These are phyloP conservation scores for Polytrichum commune DNA, from an alignment of 225 moss, liverwort and hornwort species.

Conservation along the genomic window DNA sequence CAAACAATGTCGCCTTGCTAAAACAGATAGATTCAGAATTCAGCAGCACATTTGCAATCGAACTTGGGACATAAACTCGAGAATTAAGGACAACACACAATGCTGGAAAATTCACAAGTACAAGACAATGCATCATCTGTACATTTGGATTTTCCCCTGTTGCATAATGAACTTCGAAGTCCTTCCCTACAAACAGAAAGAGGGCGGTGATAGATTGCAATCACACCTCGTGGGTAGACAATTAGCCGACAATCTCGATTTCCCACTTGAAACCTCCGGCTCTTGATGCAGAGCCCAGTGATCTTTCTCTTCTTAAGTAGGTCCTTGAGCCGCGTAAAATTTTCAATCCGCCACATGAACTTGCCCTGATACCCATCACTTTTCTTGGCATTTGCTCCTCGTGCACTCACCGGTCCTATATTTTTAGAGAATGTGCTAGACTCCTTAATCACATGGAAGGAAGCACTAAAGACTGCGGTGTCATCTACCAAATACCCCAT, in stretches of 20 bases:
- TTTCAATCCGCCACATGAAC: slow-evolving; percentile 99
- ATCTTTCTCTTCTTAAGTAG: slow-evolving; percentile 98
- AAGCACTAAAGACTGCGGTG: slow-evolving; percentile 97
- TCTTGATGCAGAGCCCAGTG: slow-evolving; percentile 98
- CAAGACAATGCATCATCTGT: no score
- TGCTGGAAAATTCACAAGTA: no score
- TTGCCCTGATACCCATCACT: slow-evolving; percentile 97
- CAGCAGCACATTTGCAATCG: no score
- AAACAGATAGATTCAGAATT: no score
- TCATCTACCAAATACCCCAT: slow-evolving; percentile 98
- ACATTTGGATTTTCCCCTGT: no score
- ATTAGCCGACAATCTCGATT: slow-evolving; percentile 99
- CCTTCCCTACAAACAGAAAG: neutral
- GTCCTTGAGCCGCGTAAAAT: slow-evolving; percentile 99
- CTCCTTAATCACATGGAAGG: slow-evolving; percentile 98
- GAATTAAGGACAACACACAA: no score
- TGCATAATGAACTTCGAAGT: no score
- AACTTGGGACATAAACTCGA: no score
- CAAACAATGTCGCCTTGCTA: neutral
- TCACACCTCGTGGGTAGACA: slow-evolving; percentile 96
- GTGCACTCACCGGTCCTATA: slow-evolving; percentile 67
- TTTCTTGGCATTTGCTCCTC: slow-evolving; percentile 84
- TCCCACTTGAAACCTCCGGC: slow-evolving; percentile 98
- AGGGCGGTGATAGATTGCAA: neutral
- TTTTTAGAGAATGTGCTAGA: slow-evolving; percentile 95